phyloP scores from a whole-genome alignment of 176 grass and related monocot species.

The Zoysia pacifica region DNA sequence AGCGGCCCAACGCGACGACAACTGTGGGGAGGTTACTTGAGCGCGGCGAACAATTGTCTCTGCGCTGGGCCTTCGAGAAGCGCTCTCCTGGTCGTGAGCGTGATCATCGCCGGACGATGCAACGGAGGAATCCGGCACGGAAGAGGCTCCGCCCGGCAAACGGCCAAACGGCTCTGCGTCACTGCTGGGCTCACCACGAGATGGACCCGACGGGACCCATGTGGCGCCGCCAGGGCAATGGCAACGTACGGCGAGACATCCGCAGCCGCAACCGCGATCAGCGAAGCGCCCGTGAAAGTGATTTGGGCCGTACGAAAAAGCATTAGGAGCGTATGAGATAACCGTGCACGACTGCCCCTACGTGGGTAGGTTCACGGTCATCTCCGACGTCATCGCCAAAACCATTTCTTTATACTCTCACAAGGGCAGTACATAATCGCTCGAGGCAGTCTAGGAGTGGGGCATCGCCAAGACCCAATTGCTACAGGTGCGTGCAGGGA shows the following conservation, averaged over 20 bases:
- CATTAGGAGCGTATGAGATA: background rate
- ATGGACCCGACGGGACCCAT: background rate
- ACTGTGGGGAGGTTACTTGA: background rate
- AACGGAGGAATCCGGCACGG: background rate
- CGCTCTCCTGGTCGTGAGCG: background rate
- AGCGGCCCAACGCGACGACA: background rate
- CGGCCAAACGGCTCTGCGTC: constrained; percentile 41
- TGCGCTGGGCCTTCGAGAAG: background rate
- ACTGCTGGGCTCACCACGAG: constrained; percentile 49
- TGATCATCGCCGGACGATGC: background rate
- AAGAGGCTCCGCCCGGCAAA: background rate
- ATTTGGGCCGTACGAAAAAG: too few relatives aligned
- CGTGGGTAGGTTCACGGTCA: background rate
- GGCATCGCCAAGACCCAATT: too few relatives aligned
- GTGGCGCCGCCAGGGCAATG: too few relatives aligned
- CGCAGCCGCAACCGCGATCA: background rate
- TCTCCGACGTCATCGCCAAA: background rate
- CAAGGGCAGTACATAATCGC: background rate
- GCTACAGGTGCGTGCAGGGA: background rate
- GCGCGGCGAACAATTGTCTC: background rate
- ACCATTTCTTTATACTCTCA: background rate
- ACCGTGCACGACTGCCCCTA: background rate
- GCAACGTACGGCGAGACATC: background rate
- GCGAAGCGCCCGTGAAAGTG: too few relatives aligned
- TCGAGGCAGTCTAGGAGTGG: too few relatives aligned